phyloP scores from a whole-genome alignment of 192 early-diverging fungal genomes.

The Coemansia sp. region DNA sequence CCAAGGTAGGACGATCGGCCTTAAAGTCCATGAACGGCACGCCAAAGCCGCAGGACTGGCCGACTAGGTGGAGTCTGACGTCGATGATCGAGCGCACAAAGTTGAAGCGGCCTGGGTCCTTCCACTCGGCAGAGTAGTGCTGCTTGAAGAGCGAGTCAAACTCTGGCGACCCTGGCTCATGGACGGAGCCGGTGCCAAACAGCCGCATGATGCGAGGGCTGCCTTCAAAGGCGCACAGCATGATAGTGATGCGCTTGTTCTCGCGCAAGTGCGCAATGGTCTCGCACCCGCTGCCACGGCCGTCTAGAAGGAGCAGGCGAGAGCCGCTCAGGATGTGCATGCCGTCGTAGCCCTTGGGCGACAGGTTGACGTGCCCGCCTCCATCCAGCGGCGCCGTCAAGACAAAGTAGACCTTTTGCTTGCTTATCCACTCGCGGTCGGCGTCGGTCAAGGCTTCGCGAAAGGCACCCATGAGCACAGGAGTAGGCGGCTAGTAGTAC shows the following conservation, averaged over 20 bases:
- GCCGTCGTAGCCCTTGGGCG: conserved; percentile 61
- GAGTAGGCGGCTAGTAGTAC: not conserved
- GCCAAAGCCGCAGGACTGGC: conserved; percentile 60
- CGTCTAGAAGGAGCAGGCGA: conserved; percentile 39
- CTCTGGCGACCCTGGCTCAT: conserved; percentile 48
- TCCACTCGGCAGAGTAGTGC: conserved; percentile 46
- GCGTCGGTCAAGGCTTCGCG: conserved; percentile 45
- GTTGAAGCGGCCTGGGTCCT: conserved; percentile 29
- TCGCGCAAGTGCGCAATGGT: conserved; percentile 65
- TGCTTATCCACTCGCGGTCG: conserved; percentile 54
- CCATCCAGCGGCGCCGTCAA: conserved; percentile 55
- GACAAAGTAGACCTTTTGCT: conserved; percentile 63
- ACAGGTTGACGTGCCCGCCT: conserved; percentile 57
- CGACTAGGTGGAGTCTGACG: conserved; percentile 55
- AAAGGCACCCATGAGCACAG: conserved; percentile 50
- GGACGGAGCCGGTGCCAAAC: conserved; percentile 55
- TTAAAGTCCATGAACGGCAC: conserved; percentile 62
- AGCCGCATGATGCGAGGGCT: conserved; percentile 62
- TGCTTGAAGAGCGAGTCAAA: conserved; percentile 49
- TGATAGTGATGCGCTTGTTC: conserved; percentile 63
- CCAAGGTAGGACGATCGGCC: conserved; percentile 51
- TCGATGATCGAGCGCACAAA: conserved; percentile 60
- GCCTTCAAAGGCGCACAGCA: conserved; percentile 67
- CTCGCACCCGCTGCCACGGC: conserved; percentile 54
- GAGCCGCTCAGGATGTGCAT: conserved; percentile 51